phyloP scores from a whole-genome alignment of 2,329 filamentous ascomycete genomes.

The Fusarium sp. region DNA sequence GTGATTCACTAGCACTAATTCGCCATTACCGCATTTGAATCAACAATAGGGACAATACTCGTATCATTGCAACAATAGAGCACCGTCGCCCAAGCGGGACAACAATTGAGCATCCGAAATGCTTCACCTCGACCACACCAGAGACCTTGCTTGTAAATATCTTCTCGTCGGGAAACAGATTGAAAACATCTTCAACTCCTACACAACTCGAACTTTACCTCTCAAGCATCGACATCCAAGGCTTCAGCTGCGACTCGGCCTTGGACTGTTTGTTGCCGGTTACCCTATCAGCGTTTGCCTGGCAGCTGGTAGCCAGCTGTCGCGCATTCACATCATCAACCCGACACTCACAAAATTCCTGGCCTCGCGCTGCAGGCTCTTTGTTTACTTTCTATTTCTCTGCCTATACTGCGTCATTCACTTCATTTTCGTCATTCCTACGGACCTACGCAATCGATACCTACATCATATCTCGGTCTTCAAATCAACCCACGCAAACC shows the following conservation, averaged over 20 bases:
- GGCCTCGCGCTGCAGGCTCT: neutral
- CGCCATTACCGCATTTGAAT: neutral
- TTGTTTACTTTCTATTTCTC: conserved; percentile 14
- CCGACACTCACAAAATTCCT: neutral
- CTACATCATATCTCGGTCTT: neutral
- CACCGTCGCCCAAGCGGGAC: neutral
- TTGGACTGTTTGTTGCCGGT: neutral
- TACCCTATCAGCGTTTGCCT: conserved; percentile 14
- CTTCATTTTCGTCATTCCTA: neutral
- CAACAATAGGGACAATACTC: neutral
- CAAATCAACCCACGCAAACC: neutral
- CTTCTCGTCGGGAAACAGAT: neutral
- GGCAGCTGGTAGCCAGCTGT: conserved; percentile 32
- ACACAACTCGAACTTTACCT: neutral
- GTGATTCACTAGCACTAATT: conserved; percentile 1
- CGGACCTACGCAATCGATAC: neutral
- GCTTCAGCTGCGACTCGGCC: neutral
- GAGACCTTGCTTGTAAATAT: neutral
- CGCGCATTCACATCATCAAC: conserved; percentile 21
- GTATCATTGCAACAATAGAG: neutral
- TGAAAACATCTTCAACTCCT: neutral
- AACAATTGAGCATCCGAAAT: neutral
- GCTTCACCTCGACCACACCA: neutral
- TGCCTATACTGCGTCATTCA: neutral
- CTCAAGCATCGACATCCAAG: neutral